Percentiles rank a stretch among this genome's conserved stretches.
phyloP scores from a whole-genome alignment of 2,329 filamentous ascomycete species.

The Aspergillus vadensis region DNA sequence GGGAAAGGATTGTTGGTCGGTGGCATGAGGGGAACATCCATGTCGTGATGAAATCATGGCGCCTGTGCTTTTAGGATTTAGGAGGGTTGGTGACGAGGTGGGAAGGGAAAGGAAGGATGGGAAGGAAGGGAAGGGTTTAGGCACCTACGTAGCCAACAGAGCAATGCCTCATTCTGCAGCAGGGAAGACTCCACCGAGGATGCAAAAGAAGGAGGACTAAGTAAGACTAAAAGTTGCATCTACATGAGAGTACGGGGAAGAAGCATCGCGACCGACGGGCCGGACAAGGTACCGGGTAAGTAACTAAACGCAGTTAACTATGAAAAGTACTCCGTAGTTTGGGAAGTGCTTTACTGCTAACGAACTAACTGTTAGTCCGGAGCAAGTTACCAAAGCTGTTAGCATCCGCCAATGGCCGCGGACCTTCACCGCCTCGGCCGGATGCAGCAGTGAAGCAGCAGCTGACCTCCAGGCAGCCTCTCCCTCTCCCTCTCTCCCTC shows the following conservation, averaged over 20 bases:
- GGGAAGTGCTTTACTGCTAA: too few relatives aligned
- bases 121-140: neutral
- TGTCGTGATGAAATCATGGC: constrained; percentile 1
- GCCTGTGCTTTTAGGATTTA: neutral
- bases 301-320: too few relatives aligned
- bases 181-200: neutral
- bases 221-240: too few relatives aligned
- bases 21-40: constrained; percentile 1
- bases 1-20: neutral
- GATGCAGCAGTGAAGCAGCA: constrained; percentile 18
- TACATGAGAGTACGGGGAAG: neutral
- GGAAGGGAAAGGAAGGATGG: neutral
- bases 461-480: constrained; percentile 19
- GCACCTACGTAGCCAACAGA: constrained; percentile 2
- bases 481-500: constrained; percentile 9
- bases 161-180: neutral
- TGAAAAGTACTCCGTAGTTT: too few relatives aligned
- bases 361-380: too few relatives aligned
- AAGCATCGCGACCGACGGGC: neutral
- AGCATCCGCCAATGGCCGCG: constrained; percentile 5
- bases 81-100: neutral
- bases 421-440: constrained; percentile 31
- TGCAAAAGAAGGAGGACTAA: neutral
- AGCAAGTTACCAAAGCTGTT: too few relatives aligned
- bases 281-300: neutral